These are phyloP conservation scores for Huntiella abstrusa DNA, from an alignment of 2,329 filamentous ascomycete genomes.

Conservation along the genomic window DNA sequence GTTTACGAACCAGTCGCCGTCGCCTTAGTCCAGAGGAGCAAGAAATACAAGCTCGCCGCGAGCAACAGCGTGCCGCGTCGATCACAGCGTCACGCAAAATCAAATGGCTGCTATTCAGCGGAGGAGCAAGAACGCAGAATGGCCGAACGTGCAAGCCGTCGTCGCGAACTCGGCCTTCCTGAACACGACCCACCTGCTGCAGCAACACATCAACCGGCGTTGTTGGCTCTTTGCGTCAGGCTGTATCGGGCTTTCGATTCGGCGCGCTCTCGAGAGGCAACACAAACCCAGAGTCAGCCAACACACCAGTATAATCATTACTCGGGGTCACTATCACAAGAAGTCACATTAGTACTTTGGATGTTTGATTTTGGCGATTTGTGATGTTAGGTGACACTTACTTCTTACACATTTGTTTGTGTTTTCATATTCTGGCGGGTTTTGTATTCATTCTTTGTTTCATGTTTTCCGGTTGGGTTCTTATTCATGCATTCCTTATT, in stretches of 20 bases:
- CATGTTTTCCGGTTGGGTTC: too few relatives aligned
- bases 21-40: slow-evolving; percentile 15
- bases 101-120: slow-evolving; percentile 3
- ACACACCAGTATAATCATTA: too few relatives aligned
- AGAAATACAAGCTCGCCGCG: slow-evolving; percentile 5
- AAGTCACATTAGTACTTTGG: too few relatives aligned
- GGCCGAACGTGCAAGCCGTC: slow-evolving; percentile 1
- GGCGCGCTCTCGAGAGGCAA: neutral
- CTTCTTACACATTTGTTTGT: too few relatives aligned
- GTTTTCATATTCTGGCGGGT: too few relatives aligned
- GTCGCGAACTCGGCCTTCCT: slow-evolving; percentile 2
- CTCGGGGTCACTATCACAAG: too few relatives aligned
- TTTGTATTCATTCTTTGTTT: too few relatives aligned
- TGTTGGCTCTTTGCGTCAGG: slow-evolving; percentile 7
- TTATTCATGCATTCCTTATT: too few relatives aligned
- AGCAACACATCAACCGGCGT: neutral
- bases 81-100: slow-evolving; percentile 5
- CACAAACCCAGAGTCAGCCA: neutral
- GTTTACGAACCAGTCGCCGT: slow-evolving; percentile 17
- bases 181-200: neutral
- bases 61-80: slow-evolving; percentile 6
- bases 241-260: slow-evolving; percentile 11
- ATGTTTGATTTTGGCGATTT: too few relatives aligned
- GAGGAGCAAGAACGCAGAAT: slow-evolving; percentile 7
- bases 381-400: too few relatives aligned